A percentile compares a stretch with the other conserved stretches of the same genome.
Conservation (phyloP, 805 yeast species). For the Candida mattraensis region DNA sequence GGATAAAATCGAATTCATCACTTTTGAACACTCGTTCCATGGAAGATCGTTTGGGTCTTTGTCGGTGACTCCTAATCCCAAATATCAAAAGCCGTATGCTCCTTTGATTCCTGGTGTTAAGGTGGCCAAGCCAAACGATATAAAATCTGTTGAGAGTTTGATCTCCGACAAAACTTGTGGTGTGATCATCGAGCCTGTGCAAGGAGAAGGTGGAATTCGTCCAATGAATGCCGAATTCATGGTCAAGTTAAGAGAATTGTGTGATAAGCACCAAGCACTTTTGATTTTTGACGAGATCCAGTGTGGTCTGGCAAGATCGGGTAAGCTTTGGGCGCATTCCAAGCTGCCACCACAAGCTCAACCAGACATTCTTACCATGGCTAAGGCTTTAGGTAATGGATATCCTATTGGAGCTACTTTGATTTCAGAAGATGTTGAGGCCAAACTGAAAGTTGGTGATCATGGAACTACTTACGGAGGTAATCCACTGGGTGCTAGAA, state of each 20-base stretch:
- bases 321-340: constrained; percentile 90
- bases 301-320: constrained; percentile 93
- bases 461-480: constrained; percentile 99
- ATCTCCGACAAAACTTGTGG: constrained; percentile 76
- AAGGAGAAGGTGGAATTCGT: constrained; percentile 96
- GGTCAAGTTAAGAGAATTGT: constrained; percentile 60
- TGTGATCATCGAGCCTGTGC: constrained; percentile 94
- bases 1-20: constrained; percentile 71
- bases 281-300: constrained; percentile 95
- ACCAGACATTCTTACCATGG: constrained; percentile 92
- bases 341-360: constrained; percentile 75
- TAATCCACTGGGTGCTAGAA: constrained; percentile 85
- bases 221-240: constrained; percentile 66
- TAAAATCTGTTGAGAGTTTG: constrained; percentile 54
- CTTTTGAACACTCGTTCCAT: constrained; percentile 90
- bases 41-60: constrained; percentile 95
- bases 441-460: constrained; percentile 79
- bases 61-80: constrained; percentile 88
- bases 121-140: constrained; percentile 62
- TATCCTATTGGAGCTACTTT: constrained; percentile 94
- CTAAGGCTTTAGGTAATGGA: constrained; percentile 96
- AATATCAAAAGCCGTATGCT: constrained; percentile 87
- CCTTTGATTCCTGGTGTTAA: constrained; percentile 90
- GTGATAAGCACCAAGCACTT: constrained; percentile 67
- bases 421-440: constrained; percentile 77